Percentiles rank a stretch among this genome's conserved stretches.
Evolutionary conservation across 495 filamentous ascomycete genomes (phyloP).

Genomic region (Neurospora sp.): DNA sequence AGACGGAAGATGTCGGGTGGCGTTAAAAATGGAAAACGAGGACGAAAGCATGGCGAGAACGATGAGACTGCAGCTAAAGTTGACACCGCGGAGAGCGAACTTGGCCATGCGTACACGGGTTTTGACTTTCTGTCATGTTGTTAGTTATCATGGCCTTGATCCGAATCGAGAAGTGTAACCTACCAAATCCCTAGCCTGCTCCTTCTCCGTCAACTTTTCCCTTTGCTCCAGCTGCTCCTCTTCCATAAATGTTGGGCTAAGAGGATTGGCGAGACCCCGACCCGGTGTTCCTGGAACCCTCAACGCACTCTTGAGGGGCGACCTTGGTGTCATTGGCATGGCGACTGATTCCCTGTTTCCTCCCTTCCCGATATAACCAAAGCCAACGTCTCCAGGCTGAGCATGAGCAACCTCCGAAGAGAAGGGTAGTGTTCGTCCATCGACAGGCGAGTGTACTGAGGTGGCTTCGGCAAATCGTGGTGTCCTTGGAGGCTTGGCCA

Average conservation of each 20-base stretch:
- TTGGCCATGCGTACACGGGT: constrained; percentile 87
- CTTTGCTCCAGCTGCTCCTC: constrained; percentile 73
- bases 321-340: constrained; percentile 53
- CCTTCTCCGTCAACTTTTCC: constrained; percentile 67
- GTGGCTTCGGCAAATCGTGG: constrained; percentile 89
- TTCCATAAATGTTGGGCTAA: constrained; percentile 84
- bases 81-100: constrained; percentile 82
- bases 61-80: constrained; percentile 93
- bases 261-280: constrained; percentile 49
- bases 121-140: constrained; percentile 67
- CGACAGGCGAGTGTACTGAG: constrained; percentile 74
- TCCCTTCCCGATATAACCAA: constrained; percentile 70
- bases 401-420: constrained; percentile 49
- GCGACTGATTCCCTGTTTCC: constrained; percentile 39
- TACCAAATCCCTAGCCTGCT: constrained; percentile 79
- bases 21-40: constrained; percentile 81
- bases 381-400: constrained; percentile 76
- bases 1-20: constrained; percentile 60
- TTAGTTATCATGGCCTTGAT: constrained; percentile 6
- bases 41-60: constrained; percentile 78
- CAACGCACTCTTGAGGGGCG: constrained; percentile 77
- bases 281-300: constrained; percentile 72
- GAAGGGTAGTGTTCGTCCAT: constrained; percentile 54
- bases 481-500: constrained; percentile 63
- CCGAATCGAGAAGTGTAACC: constrained; percentile 18